A percentile compares a stretch with the other conserved stretches of the same genome.
Conservation (phyloP, 805 yeast species). For the Danielia reshetovae region DNA sequence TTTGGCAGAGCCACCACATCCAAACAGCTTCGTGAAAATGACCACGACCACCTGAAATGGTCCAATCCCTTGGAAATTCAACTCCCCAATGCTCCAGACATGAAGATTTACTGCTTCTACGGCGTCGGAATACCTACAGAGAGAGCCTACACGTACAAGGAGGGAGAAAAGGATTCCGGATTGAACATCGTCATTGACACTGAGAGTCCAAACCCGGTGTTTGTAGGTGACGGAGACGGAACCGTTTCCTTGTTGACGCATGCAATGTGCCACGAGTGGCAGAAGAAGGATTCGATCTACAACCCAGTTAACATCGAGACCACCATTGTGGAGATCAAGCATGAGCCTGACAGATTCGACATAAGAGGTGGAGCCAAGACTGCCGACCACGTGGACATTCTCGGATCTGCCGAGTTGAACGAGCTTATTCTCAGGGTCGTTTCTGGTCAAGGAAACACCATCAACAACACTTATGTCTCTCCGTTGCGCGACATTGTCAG, state of each 20-base stretch:
- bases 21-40: conserved; percentile 59
- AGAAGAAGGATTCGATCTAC: conserved; percentile 54
- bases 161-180: conserved; percentile 47
- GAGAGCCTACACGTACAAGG: conserved; percentile 81
- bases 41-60: conserved; percentile 79
- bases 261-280: conserved; percentile 90
- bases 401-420: conserved; percentile 89
- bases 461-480: conserved; percentile 58
- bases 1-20: conserved; percentile 65
- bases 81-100: conserved; percentile 88
- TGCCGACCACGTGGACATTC: conserved; percentile 95
- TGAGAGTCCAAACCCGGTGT: conserved; percentile 61
- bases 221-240: conserved; percentile 92
- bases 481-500: conserved; percentile 58
- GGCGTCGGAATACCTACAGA: conserved; percentile 98
- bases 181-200: conserved; percentile 71
- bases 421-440: conserved; percentile 82
- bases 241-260: conserved; percentile 87
- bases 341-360: conserved; percentile 91
- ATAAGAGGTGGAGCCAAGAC: conserved; percentile 96
- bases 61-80: conserved; percentile 90
- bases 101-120: conserved; percentile 85
- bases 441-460: conserved; percentile 69
- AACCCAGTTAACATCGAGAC: conserved; percentile 78
- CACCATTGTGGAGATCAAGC: conserved; percentile 83